Conservation (phyloP, 371 early-diverging fungal species). For the Mucor circinelloides region DNA sequence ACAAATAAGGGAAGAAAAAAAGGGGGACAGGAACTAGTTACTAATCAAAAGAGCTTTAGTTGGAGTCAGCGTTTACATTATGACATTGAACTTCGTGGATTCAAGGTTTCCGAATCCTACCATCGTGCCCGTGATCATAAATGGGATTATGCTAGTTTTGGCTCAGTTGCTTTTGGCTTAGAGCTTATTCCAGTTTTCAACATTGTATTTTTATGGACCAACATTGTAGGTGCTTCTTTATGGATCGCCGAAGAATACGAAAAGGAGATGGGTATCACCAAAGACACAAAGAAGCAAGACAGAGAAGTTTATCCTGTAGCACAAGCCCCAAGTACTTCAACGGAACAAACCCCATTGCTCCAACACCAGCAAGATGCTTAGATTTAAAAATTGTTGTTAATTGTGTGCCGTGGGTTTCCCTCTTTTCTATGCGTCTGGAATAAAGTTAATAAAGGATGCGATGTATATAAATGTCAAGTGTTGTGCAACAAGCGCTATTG, state of each 20-base stretch:
- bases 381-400: not conserved
- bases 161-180: slow-evolving; percentile 53
- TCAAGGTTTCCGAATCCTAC: slow-evolving; percentile 31
- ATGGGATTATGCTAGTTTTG: slow-evolving; percentile 50
- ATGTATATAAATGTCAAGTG: no score
- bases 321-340: not conserved
- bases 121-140: slow-evolving; percentile 27
- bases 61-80: slow-evolving; percentile 48
- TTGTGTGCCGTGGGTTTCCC: no score
- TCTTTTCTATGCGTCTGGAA: no score
- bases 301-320: slow-evolving; percentile 1
- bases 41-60: not conserved
- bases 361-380: not conserved
- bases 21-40: no score
- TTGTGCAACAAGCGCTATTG: no score
- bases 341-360: slow-evolving; percentile 20
- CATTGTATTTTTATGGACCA: slow-evolving; percentile 65
- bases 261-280: slow-evolving; percentile 1
- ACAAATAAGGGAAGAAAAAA: not conserved
- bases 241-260: slow-evolving; percentile 62
- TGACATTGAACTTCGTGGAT: slow-evolving; percentile 49
- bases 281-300: not conserved
- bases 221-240: slow-evolving; percentile 67
- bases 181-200: slow-evolving; percentile 65
- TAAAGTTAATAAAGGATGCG: no score